Evolutionary conservation across 2,329 filamentous ascomycete genomes (phyloP).

Genomic region (Aspergillus fischeri): DNA sequence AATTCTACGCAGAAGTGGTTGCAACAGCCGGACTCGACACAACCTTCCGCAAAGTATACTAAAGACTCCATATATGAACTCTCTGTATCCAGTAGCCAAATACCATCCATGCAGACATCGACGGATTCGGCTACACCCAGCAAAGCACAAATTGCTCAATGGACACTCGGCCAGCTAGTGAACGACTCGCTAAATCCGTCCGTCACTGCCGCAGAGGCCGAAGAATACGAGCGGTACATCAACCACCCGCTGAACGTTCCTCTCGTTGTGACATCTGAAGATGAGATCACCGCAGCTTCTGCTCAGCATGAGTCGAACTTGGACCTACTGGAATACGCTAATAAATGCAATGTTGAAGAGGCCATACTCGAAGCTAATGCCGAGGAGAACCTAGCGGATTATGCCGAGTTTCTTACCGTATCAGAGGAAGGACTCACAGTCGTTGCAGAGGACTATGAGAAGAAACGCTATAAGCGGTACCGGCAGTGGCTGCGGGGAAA

Average conservation of each 20-base stretch:
- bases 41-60: constrained; percentile 51
- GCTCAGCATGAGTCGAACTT: constrained; percentile 41
- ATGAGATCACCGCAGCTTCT: constrained; percentile 32
- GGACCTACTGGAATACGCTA: constrained; percentile 79
- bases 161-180: constrained; percentile 83
- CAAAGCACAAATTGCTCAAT: constrained; percentile 70
- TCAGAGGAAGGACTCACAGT: constrained; percentile 83
- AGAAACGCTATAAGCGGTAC: constrained; percentile 97
- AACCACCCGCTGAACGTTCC: constrained; percentile 84
- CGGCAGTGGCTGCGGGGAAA: constrained; percentile 91
- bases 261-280: constrained; percentile 51
- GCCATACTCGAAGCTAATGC: constrained; percentile 39
- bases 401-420: constrained; percentile 70
- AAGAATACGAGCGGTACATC: constrained; percentile 86
- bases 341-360: constrained; percentile 62
- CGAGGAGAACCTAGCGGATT: constrained; percentile 67
- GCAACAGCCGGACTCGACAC: constrained; percentile 29
- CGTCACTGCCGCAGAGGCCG: constrained; percentile 69
- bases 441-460: constrained; percentile 75
- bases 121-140: constrained; percentile 67
- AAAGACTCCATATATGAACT: constrained; percentile 45
- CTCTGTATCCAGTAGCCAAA: constrained; percentile 17
- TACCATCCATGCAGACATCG: constrained; percentile 19
- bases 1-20: constrained; percentile 26
- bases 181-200: constrained; percentile 80